Evolutionary conservation across 1,284 basidiomycete genomes (phyloP), one percentile per base, ranked within the genome.

Genomic region (Wolfiporia cocos): DNA sequence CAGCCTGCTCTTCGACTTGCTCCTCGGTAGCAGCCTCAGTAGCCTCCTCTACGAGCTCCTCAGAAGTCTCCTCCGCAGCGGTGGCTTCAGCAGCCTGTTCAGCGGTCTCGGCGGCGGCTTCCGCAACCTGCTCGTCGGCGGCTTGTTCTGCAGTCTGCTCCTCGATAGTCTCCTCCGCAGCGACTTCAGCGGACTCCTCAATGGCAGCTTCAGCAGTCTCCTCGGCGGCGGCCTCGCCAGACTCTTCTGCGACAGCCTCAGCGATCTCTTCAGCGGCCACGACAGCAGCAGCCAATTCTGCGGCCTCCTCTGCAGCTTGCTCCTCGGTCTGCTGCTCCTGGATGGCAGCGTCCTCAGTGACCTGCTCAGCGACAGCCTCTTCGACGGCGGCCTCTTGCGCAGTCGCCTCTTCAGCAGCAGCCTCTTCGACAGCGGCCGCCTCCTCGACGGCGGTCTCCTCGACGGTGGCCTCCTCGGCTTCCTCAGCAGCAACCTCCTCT

Each of bases 221-320:
- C n/a, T 21, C 23, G 10, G 37, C 17, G 15, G n/a, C 23, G 18
- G 40, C 49, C 24, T 22, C 43, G 39, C 20, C 5, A 24, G 26
- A 33, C n/a, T 26, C 18, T 12, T 10, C 24, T 19, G 37, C 42
- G 23, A 38, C 49, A 32, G 24, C 43, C 4, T 18, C 39, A n/a
- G 39, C 14, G 12, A 23, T 33, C 12, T 33, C 32, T 17, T 33
- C 10, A 33, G 32, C 7, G 12, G 18, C 34, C 34, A 19, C 34
- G 26, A 14, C 14, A 14, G 26, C 9, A 7, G 26, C 26, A 7
- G 7, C 9, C 24, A 17, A 14, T 18, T 39, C 37, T 11, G 30
- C 23, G 21, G 19, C n/a, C n/a, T n/a, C n/a, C n/a, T n/a, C 32
- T 14, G 26, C 14, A 5, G 30, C 29, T 37, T 38, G 30, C 11